Evolutionary conservation across 176 grass and related monocot species (phyloP), one percentile per base, ranked within the genome.

Genomic region (Lolium rigidum): DNA sequence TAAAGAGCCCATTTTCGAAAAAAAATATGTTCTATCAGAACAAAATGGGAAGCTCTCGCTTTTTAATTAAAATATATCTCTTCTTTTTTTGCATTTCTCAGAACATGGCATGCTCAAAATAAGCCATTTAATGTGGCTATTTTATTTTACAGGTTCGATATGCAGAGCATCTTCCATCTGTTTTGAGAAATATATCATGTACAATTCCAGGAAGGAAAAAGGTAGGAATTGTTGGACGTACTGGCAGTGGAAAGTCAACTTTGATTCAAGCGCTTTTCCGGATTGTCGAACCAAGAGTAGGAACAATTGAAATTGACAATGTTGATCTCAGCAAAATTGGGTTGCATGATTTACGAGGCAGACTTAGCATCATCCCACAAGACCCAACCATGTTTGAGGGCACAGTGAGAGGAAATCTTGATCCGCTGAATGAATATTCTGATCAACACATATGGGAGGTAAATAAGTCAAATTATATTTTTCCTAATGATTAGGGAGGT

Each of bases 331-430:
- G 84, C 70, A 95, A 84, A 91, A 98, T 98, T 63, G 94, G 97
- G 7, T 56, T 95, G 63, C 92, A 98, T 88, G 97, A 98, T 79
- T 83, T 98, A 91, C 87, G 93, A 86, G 91, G 88, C 13, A 90
- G 90, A 82, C 84, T 98, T 82, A 94, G 97, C 84, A 98, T 95
- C 58, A 98, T 98, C 71, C 97, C 97, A 50, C 97, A 98, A 56
- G 97, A 98, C 59, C 97, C 97, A 63, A 95, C 90, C 26, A 89
- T 98, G 92, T 95, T 95, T 73, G 90, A 94, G 71, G 97, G 97
- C 18, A 94, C 94, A 77, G 75, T 98, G 22, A 86, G 97, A 94
- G 92, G 84, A 86, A 95, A 94, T 88, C 90, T 98, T 37, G 97
- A 98, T 87, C 97, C 94, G 50, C 65, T 95, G 66, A 92, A 98